Conservation (phyloP, 192 early-diverging fungal genomes). For the Podila clonocystis region DNA sequence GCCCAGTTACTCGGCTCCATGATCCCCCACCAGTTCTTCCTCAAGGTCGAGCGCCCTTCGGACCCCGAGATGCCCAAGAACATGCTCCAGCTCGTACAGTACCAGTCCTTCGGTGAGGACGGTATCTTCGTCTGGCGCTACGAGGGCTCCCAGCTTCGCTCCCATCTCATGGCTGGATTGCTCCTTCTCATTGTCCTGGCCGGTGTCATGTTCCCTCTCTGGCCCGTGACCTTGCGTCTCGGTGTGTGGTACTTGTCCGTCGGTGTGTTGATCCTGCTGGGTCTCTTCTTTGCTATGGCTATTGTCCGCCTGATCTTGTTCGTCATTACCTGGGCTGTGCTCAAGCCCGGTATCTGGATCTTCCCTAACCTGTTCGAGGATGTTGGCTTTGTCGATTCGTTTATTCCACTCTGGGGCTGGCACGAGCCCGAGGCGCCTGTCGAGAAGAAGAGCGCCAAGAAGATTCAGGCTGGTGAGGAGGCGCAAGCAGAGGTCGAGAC, state of each 20-base stretch:
- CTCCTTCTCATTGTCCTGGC: constrained; percentile 85
- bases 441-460: constrained; percentile 39
- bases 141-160: constrained; percentile 86
- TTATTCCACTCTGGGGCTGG: constrained; percentile 92
- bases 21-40: constrained; percentile 76
- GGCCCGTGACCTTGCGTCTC: constrained; percentile 83
- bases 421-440: constrained; percentile 66
- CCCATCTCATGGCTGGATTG: constrained; percentile 80
- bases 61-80: constrained; percentile 57
- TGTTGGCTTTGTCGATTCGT: constrained; percentile 92
- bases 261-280: constrained; percentile 82
- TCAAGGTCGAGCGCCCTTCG: constrained; percentile 74
- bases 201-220: constrained; percentile 97
- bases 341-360: constrained; percentile 91
- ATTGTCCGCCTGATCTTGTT: constrained; percentile 91
- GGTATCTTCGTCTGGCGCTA: constrained; percentile 94
- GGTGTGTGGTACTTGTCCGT: constrained; percentile 92
- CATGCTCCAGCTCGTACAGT: constrained; percentile 62
- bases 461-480: constrained; percentile 33
- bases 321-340: constrained; percentile 72
- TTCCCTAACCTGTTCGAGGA: constrained; percentile 99
- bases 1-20: constrained; percentile 72
- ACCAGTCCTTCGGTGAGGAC: constrained; percentile 79
- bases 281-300: constrained; percentile 88
- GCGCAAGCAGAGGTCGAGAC: constrained; percentile 29